Evolutionary conservation across 1,284 basidiomycete species (phyloP), one percentile per base, ranked within the genome.

Genomic region (Ustilago shanxiensis): DNA sequence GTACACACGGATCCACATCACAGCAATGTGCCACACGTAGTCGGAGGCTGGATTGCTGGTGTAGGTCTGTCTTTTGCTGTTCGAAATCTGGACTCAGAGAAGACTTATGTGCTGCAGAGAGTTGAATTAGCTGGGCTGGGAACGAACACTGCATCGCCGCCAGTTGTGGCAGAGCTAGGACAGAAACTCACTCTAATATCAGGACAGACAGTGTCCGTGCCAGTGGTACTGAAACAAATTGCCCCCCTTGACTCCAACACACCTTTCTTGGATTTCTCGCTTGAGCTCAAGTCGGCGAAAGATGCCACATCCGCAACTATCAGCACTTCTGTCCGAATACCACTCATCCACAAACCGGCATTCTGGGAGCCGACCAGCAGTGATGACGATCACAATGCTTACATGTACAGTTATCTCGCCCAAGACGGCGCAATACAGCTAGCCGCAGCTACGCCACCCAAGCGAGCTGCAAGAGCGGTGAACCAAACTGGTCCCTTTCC

Each of bases 381-480:
- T 41, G 64, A 68, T 9, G 28, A 61, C 1, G 65, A 65, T 47
- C 64, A 60, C 49, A 45, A 65, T 16, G 57, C 63, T 0, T 74
- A 67, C 55, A 63, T 62, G 50, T 67, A 55, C 52, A 73, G 65
- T 66, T 65, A 77, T 16, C 65, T 68, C 3, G 65, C 65, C 10
- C 26, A 57, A 16, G 58, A 71, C 16, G 24, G 52, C 1, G 55
- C 70, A 0, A 61, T 63, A 1, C 65, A 73, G 29, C 26, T 60
- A 24, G 57, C 57, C 3, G 69, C 62, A 2, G 69, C 54, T 83
- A 61, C 88, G 2, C 71, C 71, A 1, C 71, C 71, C 1, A 67
- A 57, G 20, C 52, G 53, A 24, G 22, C 45, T 0, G 33, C 24
- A n/a, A 9, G 33, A 5, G 10, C 28, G 1, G 22, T 29, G 13